phyloP scores from a whole-genome alignment of 2,329 filamentous ascomycete species.

The Gaeumannomyces tritici region DNA sequence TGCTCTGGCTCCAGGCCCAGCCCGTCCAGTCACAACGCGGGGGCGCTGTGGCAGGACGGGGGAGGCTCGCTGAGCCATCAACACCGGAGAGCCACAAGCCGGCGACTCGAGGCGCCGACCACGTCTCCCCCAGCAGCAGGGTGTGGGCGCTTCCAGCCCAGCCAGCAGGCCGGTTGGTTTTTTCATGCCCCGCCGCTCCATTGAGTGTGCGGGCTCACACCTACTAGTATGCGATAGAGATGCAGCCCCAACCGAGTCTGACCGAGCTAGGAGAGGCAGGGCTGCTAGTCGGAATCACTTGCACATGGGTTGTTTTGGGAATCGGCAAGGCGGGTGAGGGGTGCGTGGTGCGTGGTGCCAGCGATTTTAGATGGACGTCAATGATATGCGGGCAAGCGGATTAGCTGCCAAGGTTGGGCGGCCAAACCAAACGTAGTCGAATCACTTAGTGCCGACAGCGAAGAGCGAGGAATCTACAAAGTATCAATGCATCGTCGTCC shows the following conservation, averaged over 20 bases:
- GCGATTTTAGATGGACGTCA: no score
- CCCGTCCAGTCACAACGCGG: not conserved
- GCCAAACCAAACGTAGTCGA: not conserved
- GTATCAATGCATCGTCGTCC: no score
- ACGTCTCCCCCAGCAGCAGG: no score
- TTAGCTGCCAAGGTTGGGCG: no score
- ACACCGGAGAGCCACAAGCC: not conserved
- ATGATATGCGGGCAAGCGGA: no score
- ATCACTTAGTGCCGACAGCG: not conserved
- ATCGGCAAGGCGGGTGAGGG: no score
- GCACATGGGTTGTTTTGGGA: not conserved
- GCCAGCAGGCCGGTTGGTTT: not conserved
- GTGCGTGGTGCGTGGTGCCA: no score
- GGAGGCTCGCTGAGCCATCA: not conserved
- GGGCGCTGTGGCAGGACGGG: not conserved
- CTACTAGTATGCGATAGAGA: no score
- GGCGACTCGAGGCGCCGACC: not conserved
- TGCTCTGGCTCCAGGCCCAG: not conserved
- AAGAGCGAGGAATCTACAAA: no score
- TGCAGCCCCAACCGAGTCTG: not conserved
- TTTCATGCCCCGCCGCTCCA: not conserved
- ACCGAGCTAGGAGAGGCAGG: not conserved
- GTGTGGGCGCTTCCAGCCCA: not conserved
- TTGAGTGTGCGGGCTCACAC: not conserved
- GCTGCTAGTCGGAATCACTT: not conserved